Conservation (phyloP, 2,329 filamentous ascomycete genomes). For the Aspergillus quadricinctus region DNA sequence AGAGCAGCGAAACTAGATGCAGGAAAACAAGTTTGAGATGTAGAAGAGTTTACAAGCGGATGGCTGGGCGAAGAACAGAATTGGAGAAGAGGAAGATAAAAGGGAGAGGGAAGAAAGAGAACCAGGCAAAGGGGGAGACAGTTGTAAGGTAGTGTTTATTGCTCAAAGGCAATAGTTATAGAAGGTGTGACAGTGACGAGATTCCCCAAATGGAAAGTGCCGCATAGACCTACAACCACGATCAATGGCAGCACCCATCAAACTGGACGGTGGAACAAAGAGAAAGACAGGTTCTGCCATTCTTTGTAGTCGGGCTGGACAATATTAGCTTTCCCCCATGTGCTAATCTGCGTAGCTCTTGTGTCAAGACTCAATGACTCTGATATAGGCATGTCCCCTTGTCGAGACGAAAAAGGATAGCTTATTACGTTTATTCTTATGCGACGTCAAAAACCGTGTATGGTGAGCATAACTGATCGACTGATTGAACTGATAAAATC, state of each 20-base stretch:
- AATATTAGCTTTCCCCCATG: not conserved
- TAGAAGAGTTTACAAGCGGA: not conserved
- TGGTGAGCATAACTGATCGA: not conserved
- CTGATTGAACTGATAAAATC: not conserved
- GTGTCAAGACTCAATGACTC: not conserved
- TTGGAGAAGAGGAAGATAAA: not conserved
- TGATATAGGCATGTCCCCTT: not conserved
- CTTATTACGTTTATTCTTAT: not conserved
- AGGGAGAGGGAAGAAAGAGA: not conserved
- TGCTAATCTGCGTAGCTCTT: not conserved
- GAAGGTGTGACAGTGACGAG: not conserved
- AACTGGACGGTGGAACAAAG: not conserved
- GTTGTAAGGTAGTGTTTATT: not conserved
- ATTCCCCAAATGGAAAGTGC: not conserved
- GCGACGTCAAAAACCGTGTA: not conserved
- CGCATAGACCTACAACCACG: not conserved
- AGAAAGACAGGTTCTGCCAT: not conserved
- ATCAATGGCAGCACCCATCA: not conserved
- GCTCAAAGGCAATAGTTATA: not conserved
- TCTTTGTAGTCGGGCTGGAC: not conserved
- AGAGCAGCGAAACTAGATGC: not conserved
- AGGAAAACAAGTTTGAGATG: not conserved
- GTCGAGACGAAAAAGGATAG: not conserved
- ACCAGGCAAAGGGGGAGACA: not conserved
- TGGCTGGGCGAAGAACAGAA: constrained; percentile 3